phyloP scores from a whole-genome alignment of 2,329 filamentous ascomycete genomes.

The Ceratocystis alfenasii region DNA sequence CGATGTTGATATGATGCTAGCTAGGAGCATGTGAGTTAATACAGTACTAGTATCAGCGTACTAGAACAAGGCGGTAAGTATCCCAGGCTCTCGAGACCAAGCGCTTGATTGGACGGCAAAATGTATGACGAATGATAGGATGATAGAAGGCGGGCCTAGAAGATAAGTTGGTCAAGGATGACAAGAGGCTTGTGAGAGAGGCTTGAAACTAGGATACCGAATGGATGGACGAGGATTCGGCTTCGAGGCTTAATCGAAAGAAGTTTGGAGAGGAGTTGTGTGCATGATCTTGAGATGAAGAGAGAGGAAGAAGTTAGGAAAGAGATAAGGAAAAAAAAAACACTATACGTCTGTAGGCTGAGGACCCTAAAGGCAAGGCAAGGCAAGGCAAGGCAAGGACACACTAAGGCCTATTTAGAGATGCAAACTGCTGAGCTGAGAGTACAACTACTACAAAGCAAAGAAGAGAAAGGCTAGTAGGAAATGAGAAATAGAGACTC shows the following conservation, averaged over 20 bases:
- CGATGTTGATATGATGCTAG: background rate
- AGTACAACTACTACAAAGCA: background rate
- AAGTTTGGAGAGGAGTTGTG: background rate
- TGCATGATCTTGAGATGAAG: background rate
- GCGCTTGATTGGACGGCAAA: background rate
- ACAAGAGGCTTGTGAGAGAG: background rate
- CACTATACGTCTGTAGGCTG: background rate
- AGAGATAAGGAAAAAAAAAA: background rate
- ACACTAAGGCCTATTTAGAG: background rate
- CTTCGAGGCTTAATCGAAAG: background rate
- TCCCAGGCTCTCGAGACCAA: background rate
- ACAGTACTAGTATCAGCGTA: background rate
- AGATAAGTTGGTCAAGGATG: conserved; percentile 1
- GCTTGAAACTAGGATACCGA: background rate
- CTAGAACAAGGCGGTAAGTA: background rate
- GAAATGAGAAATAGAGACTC: background rate
- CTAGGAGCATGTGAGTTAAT: background rate
- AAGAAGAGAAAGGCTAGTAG: background rate
- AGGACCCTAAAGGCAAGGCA: background rate
- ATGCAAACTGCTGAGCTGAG: background rate
- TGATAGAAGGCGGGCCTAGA: background rate
- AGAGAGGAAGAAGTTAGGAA: background rate
- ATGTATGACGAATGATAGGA: background rate
- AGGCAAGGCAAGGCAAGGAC: background rate
- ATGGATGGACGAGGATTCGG: background rate